Base-by-base conservation (phyloP, 352 stramenopile species). In the Phytopythium sindhum region DNA sequence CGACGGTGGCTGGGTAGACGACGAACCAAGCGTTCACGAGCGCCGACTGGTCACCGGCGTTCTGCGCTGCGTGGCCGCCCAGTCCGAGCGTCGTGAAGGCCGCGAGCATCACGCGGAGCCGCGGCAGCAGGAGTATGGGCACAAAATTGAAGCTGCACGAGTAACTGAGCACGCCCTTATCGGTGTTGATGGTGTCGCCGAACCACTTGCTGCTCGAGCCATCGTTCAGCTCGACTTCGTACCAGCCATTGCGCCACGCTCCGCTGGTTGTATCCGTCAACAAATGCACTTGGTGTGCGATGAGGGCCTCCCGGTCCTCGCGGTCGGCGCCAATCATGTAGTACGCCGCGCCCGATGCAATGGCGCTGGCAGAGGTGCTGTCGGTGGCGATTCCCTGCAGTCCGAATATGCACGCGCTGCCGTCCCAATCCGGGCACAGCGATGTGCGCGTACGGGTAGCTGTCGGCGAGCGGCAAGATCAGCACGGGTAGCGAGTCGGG, bases 171-270 rank as follows among this genome's bases (percentile, higher is more conserved):
- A 54, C 57, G n/a, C 65, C 65, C 10, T 37, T 21, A 24, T 41
- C 50, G 1, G 67, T 78, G 41, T 62, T 76, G 11, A 81, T 39
- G 7, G 75, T 19, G 24, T 76, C 62, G 4, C 64, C 48, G 31
- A 72, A 69, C 73, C 73, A 81, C 21, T 65, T 68, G 3, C 42
- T 68, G 3, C 42, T 52, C 14, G 67, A 60, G 1, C 28, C 45
- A 23, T 21, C 26, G 19, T n/a, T 51, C 8, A 23, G 21, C 44
- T 69, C 50, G 21, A 59, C 50, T 48, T 72, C 59, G 19, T 71
- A 75, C 73, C 73, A 80, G 33, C 73, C 73, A 33, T 80, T 73
- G 26, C 56, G 58, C 73, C 73, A 80, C 64, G 60, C 17, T 28
- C 48, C 23, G 37, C 24, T 37, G 26, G 12, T 55, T 4, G 48